Evolutionary conservation across 139 green algal species (phyloP), one percentile per base, ranked within the genome.

Genomic region (Tetradesmus lagerheimii): DNA sequence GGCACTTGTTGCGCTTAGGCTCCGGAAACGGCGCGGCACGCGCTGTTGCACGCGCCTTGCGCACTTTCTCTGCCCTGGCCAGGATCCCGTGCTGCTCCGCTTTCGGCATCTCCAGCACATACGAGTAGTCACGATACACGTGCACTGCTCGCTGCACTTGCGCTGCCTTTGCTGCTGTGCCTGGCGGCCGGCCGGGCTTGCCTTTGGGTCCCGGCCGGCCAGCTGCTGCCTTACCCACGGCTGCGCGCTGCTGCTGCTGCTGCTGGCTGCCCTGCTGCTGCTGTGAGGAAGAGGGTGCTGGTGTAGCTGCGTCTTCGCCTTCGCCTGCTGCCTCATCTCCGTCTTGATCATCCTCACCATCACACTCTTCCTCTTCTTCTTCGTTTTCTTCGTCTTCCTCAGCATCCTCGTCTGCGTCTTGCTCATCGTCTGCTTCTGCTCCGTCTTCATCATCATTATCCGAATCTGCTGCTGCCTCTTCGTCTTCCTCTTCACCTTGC

Each of bases 1-100:
- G 98, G 11, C 34, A 91, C 78, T 97, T 97, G 80, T 74, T 74
- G 57, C 85, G 91, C 85, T 82, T 82, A 39, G 83, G 83, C 83
- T 89, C 85, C 41, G 83, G 62, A 53, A 47, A 89, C n/a, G 66
- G 71, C 41, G 50, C 71, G 74, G 43, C 43, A 39, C 71, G 85
- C 23, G 85, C 85, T 50, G 71, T 45, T n/a, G 27, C n/a, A 45
- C 75, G 62, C 84, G 84, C 66, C 62, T 64, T 64, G 50, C 50
- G 23, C 9, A 89, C 50, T 16, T 80, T 80, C 20, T 81, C 84
- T 43, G 85, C 71, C n/a, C 74, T 23, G 1, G 35, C n/a, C 31
- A 89, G 35, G 31, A 83, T 3, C 76, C 15, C n/a, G 8, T 67
- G 38, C 85, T 89, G 85, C 67, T 89, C 50, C 5, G 50, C 50